phyloP scores from a whole-genome alignment of 2,329 filamentous ascomycete species.

The Colletotrichum chrysophilum region DNA sequence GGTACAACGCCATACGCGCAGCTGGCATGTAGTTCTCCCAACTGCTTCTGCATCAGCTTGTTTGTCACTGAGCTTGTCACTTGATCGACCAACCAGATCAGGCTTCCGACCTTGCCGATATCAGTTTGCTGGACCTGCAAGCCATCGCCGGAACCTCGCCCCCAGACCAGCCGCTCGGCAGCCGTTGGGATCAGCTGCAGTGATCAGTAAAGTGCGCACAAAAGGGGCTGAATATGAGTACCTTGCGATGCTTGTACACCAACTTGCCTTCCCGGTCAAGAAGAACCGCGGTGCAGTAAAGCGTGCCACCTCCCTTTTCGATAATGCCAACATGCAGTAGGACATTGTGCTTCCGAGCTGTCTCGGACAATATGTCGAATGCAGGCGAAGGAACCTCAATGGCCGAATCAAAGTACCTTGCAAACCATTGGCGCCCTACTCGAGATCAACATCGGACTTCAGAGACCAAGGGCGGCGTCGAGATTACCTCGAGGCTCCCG shows the following conservation, averaged over 20 bases:
- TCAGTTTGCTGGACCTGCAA: conserved; percentile 43
- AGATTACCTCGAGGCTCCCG: conserved; percentile 40
- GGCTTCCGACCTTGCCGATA: conserved; percentile 43
- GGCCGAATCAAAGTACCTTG: conserved; percentile 42
- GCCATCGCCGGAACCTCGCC: conserved; percentile 49
- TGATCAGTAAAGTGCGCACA: not conserved
- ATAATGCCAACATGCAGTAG: conserved; percentile 43
- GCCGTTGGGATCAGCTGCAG: conserved; percentile 40
- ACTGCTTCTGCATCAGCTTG: not conserved
- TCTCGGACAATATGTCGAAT: conserved; percentile 34
- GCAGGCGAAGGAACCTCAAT: conserved; percentile 42
- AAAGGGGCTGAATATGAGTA: conserved; percentile 9
- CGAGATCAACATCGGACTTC: not conserved
- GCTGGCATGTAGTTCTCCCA: conserved; percentile 52
- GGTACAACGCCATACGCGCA: conserved; percentile 44
- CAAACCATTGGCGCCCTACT: conserved; percentile 44
- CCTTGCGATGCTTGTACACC: conserved; percentile 42
- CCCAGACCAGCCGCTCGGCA: conserved; percentile 45
- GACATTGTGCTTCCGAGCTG: conserved; percentile 38
- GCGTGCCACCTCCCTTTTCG: conserved; percentile 43
- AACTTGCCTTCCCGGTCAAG: conserved; percentile 39
- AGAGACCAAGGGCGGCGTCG: not conserved
- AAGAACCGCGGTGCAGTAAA: conserved; percentile 44
- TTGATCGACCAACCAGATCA: conserved; percentile 36
- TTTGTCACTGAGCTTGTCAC: not conserved